A percentile compares a stretch with the other conserved stretches of the same genome.
phyloP scores from a whole-genome alignment of 1,284 basidiomycete genomes.

The Coniferiporia weirii region DNA sequence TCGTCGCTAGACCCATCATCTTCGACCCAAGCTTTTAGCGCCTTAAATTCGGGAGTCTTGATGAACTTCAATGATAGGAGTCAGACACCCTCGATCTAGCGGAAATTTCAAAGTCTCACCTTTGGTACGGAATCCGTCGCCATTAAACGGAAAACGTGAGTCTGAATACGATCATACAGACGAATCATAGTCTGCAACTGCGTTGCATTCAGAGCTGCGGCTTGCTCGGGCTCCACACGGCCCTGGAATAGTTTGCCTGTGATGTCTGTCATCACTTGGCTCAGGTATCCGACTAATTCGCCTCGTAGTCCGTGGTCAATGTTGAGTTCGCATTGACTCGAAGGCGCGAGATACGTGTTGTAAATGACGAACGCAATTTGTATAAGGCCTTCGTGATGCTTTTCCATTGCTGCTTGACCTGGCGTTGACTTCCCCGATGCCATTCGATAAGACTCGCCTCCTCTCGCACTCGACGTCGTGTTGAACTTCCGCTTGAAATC shows the following conservation, averaged over 20 bases:
- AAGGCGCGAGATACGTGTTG: constrained; percentile 92
- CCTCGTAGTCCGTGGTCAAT: constrained; percentile 96
- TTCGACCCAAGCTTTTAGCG: constrained; percentile 69
- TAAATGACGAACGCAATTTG: constrained; percentile 93
- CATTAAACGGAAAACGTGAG: constrained; percentile 95
- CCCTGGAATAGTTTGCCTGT: constrained; percentile 76
- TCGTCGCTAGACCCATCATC: constrained; percentile 62
- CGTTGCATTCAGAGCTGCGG: constrained; percentile 79
- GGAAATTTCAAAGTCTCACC: constrained; percentile 38
- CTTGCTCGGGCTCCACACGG: constrained; percentile 74
- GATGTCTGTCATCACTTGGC: constrained; percentile 73
- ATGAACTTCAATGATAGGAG: constrained; percentile 54
- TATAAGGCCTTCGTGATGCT: constrained; percentile 93
- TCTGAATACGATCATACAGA: constrained; percentile 94
- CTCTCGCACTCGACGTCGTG: constrained; percentile 86
- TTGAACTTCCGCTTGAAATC: constrained; percentile 96
- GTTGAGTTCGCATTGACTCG: constrained; percentile 93
- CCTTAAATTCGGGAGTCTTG: constrained; percentile 74
- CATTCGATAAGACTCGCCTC: constrained; percentile 14
- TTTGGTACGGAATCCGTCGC: constrained; percentile 97
- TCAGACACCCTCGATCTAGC: constrained; percentile 6
- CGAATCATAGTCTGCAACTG: constrained; percentile 92
- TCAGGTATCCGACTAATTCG: constrained; percentile 90
- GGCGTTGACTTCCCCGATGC: constrained; percentile 48
- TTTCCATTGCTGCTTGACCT: constrained; percentile 90